Conservation (phyloP, 768 basidiomycete genomes). For the Lactarius sanguifluus region DNA sequence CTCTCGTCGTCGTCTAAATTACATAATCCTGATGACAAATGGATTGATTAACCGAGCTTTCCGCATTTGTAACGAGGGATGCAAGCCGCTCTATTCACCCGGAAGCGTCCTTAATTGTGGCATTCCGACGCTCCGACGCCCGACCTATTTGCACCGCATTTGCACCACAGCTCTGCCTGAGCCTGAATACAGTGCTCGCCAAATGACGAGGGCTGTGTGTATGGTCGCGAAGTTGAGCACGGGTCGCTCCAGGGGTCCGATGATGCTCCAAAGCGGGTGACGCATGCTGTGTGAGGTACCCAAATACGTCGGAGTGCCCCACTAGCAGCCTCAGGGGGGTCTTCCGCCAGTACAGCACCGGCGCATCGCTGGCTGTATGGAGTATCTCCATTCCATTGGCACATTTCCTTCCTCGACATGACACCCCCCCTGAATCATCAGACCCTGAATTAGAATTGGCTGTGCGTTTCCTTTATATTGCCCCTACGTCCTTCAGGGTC, state of each 20-base stretch:
- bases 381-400: not conserved
- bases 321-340: not conserved
- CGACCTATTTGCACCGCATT: not conserved
- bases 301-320: not conserved
- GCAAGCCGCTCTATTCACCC: too few species aligned
- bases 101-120: not conserved
- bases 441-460: not conserved
- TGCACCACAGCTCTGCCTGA: not conserved
- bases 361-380: not conserved
- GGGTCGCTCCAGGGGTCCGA: not conserved
- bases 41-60: not conserved
- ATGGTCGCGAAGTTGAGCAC: not conserved
- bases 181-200: too few species aligned
- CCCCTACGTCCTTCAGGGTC: too few species aligned
- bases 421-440: not conserved
- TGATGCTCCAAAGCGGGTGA: not conserved
- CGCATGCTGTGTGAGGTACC: not conserved
- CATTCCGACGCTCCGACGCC: not conserved
- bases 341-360: not conserved
- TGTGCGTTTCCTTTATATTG: not conserved
- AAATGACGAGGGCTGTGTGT: not conserved
- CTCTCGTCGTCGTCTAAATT: not conserved
- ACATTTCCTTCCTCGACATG: not conserved
- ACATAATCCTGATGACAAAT: not conserved
- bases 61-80: not conserved